Evolutionary conservation across 371 early-diverging fungal genomes (phyloP).

Genomic region (Apophysomyces trapeziformis): DNA sequence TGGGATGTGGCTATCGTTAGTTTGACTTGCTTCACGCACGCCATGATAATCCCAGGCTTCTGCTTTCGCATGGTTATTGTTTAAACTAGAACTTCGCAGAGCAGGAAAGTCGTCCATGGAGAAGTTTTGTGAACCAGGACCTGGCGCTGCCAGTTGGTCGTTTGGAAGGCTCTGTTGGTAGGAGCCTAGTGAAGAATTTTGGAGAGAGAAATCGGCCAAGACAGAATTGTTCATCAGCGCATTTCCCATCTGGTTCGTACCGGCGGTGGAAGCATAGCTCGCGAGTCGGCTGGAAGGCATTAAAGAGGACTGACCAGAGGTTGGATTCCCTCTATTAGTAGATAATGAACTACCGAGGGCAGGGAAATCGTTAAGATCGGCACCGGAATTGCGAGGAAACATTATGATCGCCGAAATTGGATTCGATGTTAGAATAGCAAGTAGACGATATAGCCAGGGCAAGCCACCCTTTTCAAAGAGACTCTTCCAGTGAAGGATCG

Average conservation of each 20-base stretch:
- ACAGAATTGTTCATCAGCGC: constrained; percentile 5
- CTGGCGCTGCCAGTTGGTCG: constrained; percentile 31
- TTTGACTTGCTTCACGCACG: background rate
- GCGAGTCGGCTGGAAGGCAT: constrained; percentile 40
- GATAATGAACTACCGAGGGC: constrained; percentile 51
- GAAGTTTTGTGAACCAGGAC: constrained; percentile 46
- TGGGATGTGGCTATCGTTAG: background rate
- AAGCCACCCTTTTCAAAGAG: background rate
- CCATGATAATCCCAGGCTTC: constrained; percentile 3
- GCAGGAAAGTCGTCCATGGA: constrained; percentile 59
- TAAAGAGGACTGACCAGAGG: constrained; percentile 10
- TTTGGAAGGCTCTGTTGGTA: constrained; percentile 23
- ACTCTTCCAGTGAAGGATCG: background rate
- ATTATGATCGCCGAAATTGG: constrained; percentile 21
- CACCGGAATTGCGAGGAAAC: constrained; percentile 52
- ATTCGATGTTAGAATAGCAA: background rate
- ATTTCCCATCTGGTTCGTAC: constrained; percentile 13
- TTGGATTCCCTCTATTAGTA: constrained; percentile 29
- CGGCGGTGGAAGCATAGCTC: constrained; percentile 51
- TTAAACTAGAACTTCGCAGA: constrained; percentile 34
- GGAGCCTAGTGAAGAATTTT: constrained; percentile 10
- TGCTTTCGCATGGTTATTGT: background rate
- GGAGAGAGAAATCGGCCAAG: constrained; percentile 18
- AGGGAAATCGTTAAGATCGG: constrained; percentile 57
- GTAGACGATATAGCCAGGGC: background rate